Evolutionary conservation across 345 rosid species (phyloP).

Genomic region (Zanthoxylum bungeanum): DNA sequence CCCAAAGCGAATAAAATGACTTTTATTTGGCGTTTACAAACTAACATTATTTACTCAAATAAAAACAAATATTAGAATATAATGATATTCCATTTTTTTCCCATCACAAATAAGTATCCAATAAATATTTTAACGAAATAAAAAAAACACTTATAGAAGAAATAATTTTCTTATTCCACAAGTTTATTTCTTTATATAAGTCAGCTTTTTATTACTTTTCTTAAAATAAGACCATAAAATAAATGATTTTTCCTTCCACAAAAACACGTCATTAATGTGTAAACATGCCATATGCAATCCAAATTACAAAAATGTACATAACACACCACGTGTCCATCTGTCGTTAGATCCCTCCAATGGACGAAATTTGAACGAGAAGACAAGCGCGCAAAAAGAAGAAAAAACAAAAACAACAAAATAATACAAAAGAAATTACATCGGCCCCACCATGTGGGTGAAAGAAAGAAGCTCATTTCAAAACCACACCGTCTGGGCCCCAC

Average conservation of each 20-base stretch:
- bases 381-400: neutral
- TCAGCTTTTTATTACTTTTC: too few species aligned
- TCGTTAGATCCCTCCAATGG: slow-evolving; percentile 15
- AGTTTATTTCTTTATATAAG: too few species aligned
- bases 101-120: too few species aligned
- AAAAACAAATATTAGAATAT: too few species aligned
- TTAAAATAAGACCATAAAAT: neutral
- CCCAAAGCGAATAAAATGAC: too few species aligned
- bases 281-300: neutral
- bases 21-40: too few species aligned
- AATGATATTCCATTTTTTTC: too few species aligned
- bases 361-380: slow-evolving; percentile 23
- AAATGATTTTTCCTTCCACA: too few species aligned
- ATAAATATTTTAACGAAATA: too few species aligned
- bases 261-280: neutral
- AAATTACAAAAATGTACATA: neutral
- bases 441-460: slow-evolving; percentile 18
- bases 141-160: too few species aligned
- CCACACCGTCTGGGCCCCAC: neutral
- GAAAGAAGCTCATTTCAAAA: neutral
- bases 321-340: slow-evolving; percentile 10
- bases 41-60: too few species aligned
- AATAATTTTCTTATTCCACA: too few species aligned
- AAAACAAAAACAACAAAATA: neutral
- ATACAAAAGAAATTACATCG: neutral